A percentile compares a stretch with the other conserved stretches of the same genome.
These are phyloP conservation scores for Pyrenochaeta sp. DNA, from an alignment of 2,329 filamentous ascomycete genomes.

Conservation along the genomic window DNA sequence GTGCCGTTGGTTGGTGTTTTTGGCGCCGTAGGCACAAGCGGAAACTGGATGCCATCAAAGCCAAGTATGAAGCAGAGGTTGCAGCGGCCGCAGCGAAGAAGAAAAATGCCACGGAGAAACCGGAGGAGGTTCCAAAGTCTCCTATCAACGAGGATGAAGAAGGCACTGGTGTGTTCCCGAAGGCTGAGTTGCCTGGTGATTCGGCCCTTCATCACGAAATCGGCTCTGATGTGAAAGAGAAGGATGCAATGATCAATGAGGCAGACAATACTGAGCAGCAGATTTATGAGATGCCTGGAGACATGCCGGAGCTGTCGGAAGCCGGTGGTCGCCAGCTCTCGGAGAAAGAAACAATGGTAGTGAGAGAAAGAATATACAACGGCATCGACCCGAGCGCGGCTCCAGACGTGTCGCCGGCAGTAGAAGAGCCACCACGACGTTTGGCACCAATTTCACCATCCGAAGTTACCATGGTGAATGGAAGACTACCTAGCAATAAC, in stretches of 20 bases:
- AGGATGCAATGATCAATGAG: constrained; percentile 32
- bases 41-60: constrained; percentile 29
- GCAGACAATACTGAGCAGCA: constrained; percentile 46
- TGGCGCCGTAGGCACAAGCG: constrained; percentile 38
- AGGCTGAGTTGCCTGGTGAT: constrained; percentile 53
- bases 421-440: constrained; percentile 30
- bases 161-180: constrained; percentile 49
- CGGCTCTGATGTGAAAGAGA: constrained; percentile 21
- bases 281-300: constrained; percentile 62
- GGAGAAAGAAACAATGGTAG: constrained; percentile 58
- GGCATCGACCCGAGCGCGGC: constrained; percentile 48
- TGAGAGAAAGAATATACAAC: constrained; percentile 55
- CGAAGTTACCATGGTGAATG: constrained; percentile 39
- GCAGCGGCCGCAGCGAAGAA: constrained; percentile 27
- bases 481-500: constrained; percentile 21
- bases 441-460: constrained; percentile 32
- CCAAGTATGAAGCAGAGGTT: constrained; percentile 31
- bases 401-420: constrained; percentile 22
- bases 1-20: constrained; percentile 42
- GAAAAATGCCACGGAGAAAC: constrained; percentile 22
- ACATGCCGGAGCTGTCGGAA: constrained; percentile 62
- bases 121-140: constrained; percentile 33
- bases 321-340: constrained; percentile 56
- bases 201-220: constrained; percentile 32
- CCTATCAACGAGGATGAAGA: constrained; percentile 28